phyloP scores from a whole-genome alignment of 441 rosid genomes.

The Jatropha podagrica region DNA sequence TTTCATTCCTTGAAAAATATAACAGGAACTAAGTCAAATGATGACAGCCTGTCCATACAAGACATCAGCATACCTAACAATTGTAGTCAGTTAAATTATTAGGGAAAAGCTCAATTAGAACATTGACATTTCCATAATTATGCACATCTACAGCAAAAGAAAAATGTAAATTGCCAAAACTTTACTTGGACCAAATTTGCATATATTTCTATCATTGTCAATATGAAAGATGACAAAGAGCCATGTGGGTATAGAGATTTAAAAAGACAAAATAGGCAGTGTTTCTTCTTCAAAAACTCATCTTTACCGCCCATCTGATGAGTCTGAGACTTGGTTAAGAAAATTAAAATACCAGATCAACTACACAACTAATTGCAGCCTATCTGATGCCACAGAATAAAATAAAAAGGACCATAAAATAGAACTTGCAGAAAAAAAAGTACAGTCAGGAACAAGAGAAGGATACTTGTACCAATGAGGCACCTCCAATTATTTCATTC shows the following conservation, averaged over 20 bases:
- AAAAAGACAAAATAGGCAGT: no score
- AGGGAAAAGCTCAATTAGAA: neutral
- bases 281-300: neutral
- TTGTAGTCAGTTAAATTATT: conserved; percentile 1
- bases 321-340: conserved; percentile 55
- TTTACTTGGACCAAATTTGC: no score
- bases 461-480: conserved; percentile 87
- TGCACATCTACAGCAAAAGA: neutral
- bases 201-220: neutral
- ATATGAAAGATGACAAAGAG: neutral
- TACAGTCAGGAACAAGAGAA: conserved; percentile 18
- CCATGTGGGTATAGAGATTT: no score
- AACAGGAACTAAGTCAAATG: neutral
- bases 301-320: conserved; percentile 45
- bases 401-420: neutral
- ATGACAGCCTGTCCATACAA: neutral
- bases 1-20: neutral
- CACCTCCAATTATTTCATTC: conserved; percentile 78
- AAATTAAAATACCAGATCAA: conserved; percentile 26
- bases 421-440: neutral
- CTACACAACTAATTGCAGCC: neutral
- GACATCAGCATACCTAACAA: neutral
- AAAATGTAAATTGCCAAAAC: neutral
- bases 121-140: neutral
- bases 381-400: neutral